A percentile compares a stretch with the other conserved stretches of the same genome.
These are phyloP conservation scores for Lactifluus pinguis DNA, from an alignment of 768 basidiomycete genomes.

Conservation along the genomic window DNA sequence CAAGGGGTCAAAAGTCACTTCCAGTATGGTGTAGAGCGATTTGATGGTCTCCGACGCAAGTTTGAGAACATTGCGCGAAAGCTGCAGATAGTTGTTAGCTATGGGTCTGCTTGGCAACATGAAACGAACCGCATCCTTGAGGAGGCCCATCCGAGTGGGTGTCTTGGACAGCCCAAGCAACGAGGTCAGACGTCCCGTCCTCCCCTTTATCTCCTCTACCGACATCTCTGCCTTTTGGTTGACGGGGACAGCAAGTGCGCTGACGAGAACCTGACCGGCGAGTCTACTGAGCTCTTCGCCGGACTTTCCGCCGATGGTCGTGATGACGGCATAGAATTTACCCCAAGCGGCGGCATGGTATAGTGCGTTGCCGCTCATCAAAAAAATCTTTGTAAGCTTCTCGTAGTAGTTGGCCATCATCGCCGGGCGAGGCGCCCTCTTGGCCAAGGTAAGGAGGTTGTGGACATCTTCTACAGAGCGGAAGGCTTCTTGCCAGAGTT, in stretches of 20 bases:
- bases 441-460: conserved; percentile 86
- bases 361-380: conserved; percentile 88
- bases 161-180: conserved; percentile 75
- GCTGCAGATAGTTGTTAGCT: conserved; percentile 32
- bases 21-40: conserved; percentile 77
- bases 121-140: conserved; percentile 73
- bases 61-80: conserved; percentile 75
- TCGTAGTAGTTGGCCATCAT: conserved; percentile 99
- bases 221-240: conserved; percentile 45
- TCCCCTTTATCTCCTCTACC: conserved; percentile 48
- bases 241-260: conserved; percentile 89
- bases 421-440: conserved; percentile 82
- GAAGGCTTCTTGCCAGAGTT: conserved; percentile 99
- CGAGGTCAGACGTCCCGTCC: conserved; percentile 70
- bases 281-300: conserved; percentile 74
- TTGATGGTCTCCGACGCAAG: conserved; percentile 67
- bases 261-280: conserved; percentile 86
- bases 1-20: conserved; percentile 89
- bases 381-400: conserved; percentile 93
- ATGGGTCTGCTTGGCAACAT: neutral
- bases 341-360: conserved; percentile 98
- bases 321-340: conserved; percentile 67
- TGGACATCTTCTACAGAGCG: conserved; percentile 97
- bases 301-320: conserved; percentile 60
- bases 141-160: conserved; percentile 78